Base-by-base conservation (phyloP, 2,329 filamentous ascomycete species). In the Calonectria crousiana region DNA sequence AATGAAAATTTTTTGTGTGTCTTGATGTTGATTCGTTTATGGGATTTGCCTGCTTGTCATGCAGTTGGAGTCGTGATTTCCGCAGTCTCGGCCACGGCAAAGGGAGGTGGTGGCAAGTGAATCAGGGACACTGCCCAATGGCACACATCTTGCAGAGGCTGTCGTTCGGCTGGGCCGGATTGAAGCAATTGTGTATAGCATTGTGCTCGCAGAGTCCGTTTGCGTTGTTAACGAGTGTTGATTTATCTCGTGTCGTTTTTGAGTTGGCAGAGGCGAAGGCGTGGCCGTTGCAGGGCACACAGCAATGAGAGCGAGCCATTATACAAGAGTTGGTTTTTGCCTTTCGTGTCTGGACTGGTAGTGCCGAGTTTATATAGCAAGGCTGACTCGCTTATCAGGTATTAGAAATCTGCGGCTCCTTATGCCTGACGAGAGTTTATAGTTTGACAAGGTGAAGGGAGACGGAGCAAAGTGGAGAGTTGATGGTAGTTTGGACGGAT, bases 81-180 rank as follows among this genome's bases (percentile, higher is more conserved):
- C 64, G 32, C 18, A 6, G 28, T 44, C 23, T 67, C 30, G 49
- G 18, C 32, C 16, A 32, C 38, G 49, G 34, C 30, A 38, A 56
- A 32, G 49, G 49, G 34, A 34, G 26, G 30, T 20, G 16, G 41
- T 32, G 28, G 28, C 30, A 9, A 38, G 16, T 41, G 51, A 23
- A 26, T 78, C 72, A 79, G 26, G 78, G 74, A 28, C 78, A 80
- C 58, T 80, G 78, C 36, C 77, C 77, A 38, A 71, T 71, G 28
- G 76, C 75, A 47, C 79, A 81, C 79, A 81, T 81, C 44, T 75
- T 74, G 72, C 79, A 81, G 49, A 78, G 78, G 4, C 41, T 74
- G 23, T 74, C 73, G 28, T 76, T 77, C 34, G 75, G 60, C 16
- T 76, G 72, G 28, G 75, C 77, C 23, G 72, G 72, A 32, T 78